phyloP scores from a whole-genome alignment of 306 rosid species.

The Spatholobus suberectus region DNA sequence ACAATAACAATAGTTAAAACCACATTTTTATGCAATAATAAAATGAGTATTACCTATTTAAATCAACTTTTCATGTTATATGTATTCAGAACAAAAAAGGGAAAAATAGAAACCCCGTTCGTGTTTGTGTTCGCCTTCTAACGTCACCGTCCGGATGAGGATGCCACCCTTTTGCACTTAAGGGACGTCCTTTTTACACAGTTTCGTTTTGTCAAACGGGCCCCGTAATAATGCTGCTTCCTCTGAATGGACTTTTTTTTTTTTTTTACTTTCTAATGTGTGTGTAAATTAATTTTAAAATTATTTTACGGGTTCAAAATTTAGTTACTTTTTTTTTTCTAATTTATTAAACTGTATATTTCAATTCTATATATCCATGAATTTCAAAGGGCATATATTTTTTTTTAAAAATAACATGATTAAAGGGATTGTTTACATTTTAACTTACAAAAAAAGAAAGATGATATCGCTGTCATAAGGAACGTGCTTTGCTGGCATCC shows the following conservation, averaged over 20 bases:
- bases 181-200: constrained; percentile 14
- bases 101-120: constrained; percentile 4
- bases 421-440: background rate
- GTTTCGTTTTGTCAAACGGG: constrained; percentile 34
- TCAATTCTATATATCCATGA: background rate
- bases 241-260: background rate
- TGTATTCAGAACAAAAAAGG: background rate
- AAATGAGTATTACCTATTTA: background rate
- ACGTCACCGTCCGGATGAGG: constrained; percentile 48
- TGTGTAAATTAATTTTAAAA: background rate
- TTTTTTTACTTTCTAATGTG: background rate
- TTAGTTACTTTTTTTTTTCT: background rate
- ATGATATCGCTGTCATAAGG: constrained; percentile 27
- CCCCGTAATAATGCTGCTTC: constrained; percentile 23
- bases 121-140: constrained; percentile 16
- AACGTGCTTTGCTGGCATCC: constrained; percentile 30
- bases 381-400: no score
- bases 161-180: constrained; percentile 28
- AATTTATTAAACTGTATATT: no score
- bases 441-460: background rate
- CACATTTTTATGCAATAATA: no score
- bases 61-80: background rate
- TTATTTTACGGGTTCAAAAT: background rate
- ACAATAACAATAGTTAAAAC: no score
- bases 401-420: background rate